Conservation (phyloP, 2,329 filamentous ascomycete species). For the Cladophialophora chaetospira region DNA sequence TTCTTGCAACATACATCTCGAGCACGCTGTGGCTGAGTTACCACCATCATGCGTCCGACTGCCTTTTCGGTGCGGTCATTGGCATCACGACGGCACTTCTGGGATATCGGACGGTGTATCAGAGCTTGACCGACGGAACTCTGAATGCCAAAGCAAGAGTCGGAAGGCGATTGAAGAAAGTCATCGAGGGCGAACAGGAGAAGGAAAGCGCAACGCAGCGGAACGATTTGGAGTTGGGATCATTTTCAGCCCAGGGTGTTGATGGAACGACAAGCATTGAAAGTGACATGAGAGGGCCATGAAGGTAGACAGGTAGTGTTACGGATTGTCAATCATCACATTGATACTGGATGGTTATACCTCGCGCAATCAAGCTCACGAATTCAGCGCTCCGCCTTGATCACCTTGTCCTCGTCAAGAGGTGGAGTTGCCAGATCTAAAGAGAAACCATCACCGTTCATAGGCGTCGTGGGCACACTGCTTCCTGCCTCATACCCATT, state of each 20-base stretch:
- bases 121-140: constrained; percentile 9
- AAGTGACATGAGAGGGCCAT: background rate
- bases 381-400: background rate
- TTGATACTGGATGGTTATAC: too few species aligned
- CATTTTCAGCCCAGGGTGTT: background rate
- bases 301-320: background rate
- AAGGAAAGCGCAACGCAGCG: background rate
- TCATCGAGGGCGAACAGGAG: constrained; percentile 3
- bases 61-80: constrained; percentile 62
- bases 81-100: constrained; percentile 57
- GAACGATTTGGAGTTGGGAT: background rate
- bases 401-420: background rate
- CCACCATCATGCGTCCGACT: constrained; percentile 71
- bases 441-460: constrained; percentile 1
- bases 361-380: too few species aligned
- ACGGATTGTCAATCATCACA: background rate
- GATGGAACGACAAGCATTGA: too few species aligned
- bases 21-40: constrained; percentile 71
- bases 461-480: constrained; percentile 15
- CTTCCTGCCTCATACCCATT: constrained; percentile 1
- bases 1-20: constrained; percentile 68
- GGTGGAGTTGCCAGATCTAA: background rate
- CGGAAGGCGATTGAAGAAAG: constrained; percentile 14
- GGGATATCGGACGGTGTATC: constrained; percentile 23
- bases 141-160: constrained; percentile 18